Percentiles rank a stretch among this genome's conserved stretches.
phyloP scores from a whole-genome alignment of 2,329 filamentous ascomycete species.

The Colletotrichum karsti region DNA sequence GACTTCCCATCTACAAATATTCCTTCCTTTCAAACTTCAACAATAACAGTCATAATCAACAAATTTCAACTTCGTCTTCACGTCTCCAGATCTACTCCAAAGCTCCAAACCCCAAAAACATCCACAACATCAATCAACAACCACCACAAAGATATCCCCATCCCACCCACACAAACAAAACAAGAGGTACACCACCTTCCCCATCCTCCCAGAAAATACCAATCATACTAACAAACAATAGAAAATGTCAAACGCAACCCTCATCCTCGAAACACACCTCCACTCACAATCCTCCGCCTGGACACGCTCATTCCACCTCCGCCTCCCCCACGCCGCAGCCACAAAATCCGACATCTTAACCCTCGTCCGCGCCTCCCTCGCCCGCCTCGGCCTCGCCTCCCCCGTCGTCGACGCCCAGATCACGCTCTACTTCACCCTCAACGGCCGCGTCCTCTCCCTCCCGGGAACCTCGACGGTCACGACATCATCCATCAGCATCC shows the following conservation, averaged over 20 bases:
- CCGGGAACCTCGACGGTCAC: background rate
- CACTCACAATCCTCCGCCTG: background rate
- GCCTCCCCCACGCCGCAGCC: background rate
- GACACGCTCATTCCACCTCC: conserved; percentile 12
- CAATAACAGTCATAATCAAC: too few relatives aligned
- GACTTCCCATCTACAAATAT: too few relatives aligned
- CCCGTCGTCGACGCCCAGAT: conserved; percentile 15
- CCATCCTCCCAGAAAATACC: background rate
- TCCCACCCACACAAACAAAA: background rate
- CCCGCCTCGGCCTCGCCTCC: conserved; percentile 13
- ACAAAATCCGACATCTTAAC: conserved; percentile 10
- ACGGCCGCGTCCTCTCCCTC: conserved; percentile 7
- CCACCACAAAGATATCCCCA: background rate
- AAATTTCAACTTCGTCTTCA: too few relatives aligned
- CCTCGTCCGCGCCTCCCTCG: background rate
- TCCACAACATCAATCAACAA: background rate
- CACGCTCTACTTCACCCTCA: conserved; percentile 18
- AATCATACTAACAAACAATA: conserved; percentile 4
- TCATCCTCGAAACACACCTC: conserved; percentile 20
- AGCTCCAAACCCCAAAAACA: background rate
- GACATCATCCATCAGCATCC: too few relatives aligned
- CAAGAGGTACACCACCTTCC: too few relatives aligned
- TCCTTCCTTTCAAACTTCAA: too few relatives aligned
- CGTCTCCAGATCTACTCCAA: too few relatives aligned
- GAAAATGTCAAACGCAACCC: background rate